Conservation (phyloP, 148 eudicot genomes). For the Oxyria digyna region DNA sequence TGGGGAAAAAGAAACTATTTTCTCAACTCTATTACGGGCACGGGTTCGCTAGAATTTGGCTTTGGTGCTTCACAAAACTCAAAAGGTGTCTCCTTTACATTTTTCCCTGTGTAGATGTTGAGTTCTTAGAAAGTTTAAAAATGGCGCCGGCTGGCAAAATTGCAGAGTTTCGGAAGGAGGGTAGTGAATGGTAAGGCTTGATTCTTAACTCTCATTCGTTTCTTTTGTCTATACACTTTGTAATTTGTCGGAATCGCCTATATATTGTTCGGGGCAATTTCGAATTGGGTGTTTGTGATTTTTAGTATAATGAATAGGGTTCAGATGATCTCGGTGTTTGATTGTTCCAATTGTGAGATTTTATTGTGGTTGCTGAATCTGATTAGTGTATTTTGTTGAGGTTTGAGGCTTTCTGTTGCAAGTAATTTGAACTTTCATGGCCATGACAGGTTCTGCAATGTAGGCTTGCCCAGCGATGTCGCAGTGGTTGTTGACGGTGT, state of each 20-base stretch:
- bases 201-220: neutral
- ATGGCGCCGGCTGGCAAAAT: slow-evolving; percentile 66
- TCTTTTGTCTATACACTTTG: neutral
- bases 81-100: slow-evolving; percentile 1
- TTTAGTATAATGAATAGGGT: neutral
- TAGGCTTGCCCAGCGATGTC: slow-evolving; percentile 77
- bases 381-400: slow-evolving; percentile 1
- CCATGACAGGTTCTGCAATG: slow-evolving; percentile 75
- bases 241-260: neutral
- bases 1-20: neutral
- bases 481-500: slow-evolving; percentile 42
- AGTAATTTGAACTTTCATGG: slow-evolving; percentile 14
- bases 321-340: neutral
- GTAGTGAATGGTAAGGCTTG: slow-evolving; percentile 54
- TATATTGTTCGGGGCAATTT: neutral
- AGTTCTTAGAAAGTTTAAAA: slow-evolving; percentile 2
- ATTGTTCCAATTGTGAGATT: neutral
- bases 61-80: slow-evolving; percentile 7
- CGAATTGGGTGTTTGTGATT: slow-evolving; percentile 1
- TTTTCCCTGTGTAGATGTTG: slow-evolving; percentile 15
- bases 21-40: neutral
- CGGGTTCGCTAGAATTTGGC: slow-evolving; percentile 9
- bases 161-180: slow-evolving; percentile 56
- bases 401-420: slow-evolving; percentile 8
- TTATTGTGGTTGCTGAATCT: neutral